These are phyloP conservation scores for Leishmania braziliensis DNA, from an alignment of 208 protist species.

Conservation along the genomic window DNA sequence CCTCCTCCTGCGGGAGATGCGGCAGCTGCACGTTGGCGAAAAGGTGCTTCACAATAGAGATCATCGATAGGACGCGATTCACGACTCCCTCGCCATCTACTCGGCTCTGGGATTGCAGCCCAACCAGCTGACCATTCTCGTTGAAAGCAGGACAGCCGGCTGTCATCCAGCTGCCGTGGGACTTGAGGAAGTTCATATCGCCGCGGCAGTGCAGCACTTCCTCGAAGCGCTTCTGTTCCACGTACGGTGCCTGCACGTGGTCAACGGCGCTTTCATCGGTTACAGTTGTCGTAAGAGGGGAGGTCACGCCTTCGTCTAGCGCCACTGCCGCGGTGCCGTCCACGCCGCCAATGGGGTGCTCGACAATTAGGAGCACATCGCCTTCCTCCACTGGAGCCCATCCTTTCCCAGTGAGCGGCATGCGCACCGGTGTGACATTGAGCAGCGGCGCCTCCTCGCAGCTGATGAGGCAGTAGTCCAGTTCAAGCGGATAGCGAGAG, in stretches of 20 bases:
- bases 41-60: constrained; percentile 88
- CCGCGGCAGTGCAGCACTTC: constrained; percentile 78
- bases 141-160: constrained; percentile 91
- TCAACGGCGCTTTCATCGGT: constrained; percentile 1
- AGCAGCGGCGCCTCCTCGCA: constrained; percentile 71
- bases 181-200: constrained; percentile 79
- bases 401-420: constrained; percentile 73
- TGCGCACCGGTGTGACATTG: constrained; percentile 73
- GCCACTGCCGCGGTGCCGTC: not conserved
- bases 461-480: constrained; percentile 92
- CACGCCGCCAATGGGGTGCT: constrained; percentile 71
- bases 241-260: constrained; percentile 9
- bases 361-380: constrained; percentile 84
- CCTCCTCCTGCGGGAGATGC: constrained; percentile 52
- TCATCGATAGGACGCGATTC: constrained; percentile 79
- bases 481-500: constrained; percentile 79
- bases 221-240: constrained; percentile 88
- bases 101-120: constrained; percentile 82
- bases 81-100: constrained; percentile 71
- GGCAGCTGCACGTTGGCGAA: constrained; percentile 87
- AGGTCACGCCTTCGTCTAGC: not conserved
- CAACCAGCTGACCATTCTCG: constrained; percentile 79
- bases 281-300: not conserved
- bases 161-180: constrained; percentile 58
- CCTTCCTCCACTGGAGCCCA: constrained; percentile 82